These are phyloP conservation scores for Trichoderma koningiopsis DNA, from an alignment of 2,329 filamentous ascomycete species.

Conservation along the genomic window DNA sequence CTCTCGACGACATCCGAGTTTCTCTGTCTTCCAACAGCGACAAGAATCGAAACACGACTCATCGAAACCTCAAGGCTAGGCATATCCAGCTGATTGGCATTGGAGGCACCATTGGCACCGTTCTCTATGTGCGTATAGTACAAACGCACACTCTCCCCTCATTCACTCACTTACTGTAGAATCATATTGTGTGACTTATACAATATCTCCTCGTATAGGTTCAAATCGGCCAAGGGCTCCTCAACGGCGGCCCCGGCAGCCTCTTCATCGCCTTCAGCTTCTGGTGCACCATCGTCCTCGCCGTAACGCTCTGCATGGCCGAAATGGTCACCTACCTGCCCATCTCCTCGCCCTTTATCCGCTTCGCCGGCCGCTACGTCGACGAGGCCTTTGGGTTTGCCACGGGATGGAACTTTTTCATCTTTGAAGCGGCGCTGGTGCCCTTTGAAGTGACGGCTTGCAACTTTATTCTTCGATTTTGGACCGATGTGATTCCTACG, in stretches of 20 bases:
- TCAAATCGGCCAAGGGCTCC: slow-evolving; percentile 59
- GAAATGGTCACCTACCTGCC: slow-evolving; percentile 79
- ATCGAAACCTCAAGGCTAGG: slow-evolving; percentile 56
- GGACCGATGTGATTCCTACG: slow-evolving; percentile 62
- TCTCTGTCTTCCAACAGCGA: slow-evolving; percentile 29
- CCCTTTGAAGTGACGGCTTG: slow-evolving; percentile 69
- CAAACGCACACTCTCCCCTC: background rate
- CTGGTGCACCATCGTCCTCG: slow-evolving; percentile 64
- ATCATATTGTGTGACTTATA: slow-evolving; percentile 28
- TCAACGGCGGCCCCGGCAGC: slow-evolving; percentile 61
- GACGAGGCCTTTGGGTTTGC: slow-evolving; percentile 75
- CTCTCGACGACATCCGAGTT: slow-evolving; percentile 22
- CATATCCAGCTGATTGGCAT: slow-evolving; percentile 65
- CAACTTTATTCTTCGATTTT: slow-evolving; percentile 64
- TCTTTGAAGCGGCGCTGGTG: slow-evolving; percentile 68
- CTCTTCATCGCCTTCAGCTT: slow-evolving; percentile 62
- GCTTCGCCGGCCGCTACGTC: slow-evolving; percentile 73
- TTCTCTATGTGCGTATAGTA: slow-evolving; percentile 51
- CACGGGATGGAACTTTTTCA: slow-evolving; percentile 73
- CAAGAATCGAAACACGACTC: slow-evolving; percentile 45
- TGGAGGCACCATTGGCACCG: slow-evolving; percentile 66
- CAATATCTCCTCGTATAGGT: slow-evolving; percentile 38
- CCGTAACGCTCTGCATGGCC: slow-evolving; percentile 63
- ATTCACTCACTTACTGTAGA: background rate
- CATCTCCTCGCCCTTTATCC: slow-evolving; percentile 77